phyloP scores from a whole-genome alignment of 768 basidiomycete species.

The Serendipita vermifera region DNA sequence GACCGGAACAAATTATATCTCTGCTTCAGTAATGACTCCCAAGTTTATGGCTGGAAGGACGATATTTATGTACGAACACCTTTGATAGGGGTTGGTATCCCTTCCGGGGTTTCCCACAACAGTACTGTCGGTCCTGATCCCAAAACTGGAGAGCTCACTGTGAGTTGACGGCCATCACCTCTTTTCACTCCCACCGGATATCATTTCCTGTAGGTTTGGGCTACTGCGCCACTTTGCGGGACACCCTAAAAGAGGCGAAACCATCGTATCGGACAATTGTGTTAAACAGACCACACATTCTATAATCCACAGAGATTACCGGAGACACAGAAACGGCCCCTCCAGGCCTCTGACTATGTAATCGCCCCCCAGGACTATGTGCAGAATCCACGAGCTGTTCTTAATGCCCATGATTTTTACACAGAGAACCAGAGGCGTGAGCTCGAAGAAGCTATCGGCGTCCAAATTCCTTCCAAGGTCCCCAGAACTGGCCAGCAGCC shows the following conservation, averaged over 20 bases:
- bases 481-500: too few relatives aligned
- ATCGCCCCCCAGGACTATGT: slow-evolving; percentile 98
- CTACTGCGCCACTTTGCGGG: too few relatives aligned
- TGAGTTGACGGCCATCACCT: slow-evolving; percentile 30
- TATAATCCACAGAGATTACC: slow-evolving; percentile 78
- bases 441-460: too few relatives aligned
- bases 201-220: too few relatives aligned
- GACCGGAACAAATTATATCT: slow-evolving; percentile 72
- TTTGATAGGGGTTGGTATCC: slow-evolving; percentile 83
- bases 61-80: slow-evolving; percentile 89
- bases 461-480: too few relatives aligned
- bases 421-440: slow-evolving; percentile 97
- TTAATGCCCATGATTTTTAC: slow-evolving; percentile 97
- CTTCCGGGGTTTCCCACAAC: slow-evolving; percentile 96
- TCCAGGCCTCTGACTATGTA: slow-evolving; percentile 91
- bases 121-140: slow-evolving; percentile 98
- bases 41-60: slow-evolving; percentile 97
- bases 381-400: slow-evolving; percentile 90
- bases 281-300: too few relatives aligned
- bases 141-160: slow-evolving; percentile 84
- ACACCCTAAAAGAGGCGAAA: too few relatives aligned
- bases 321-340: slow-evolving; percentile 92
- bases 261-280: too few relatives aligned
- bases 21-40: slow-evolving; percentile 83
- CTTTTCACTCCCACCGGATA: neutral